These are phyloP conservation scores for Neostapfia colusana DNA, from an alignment of 176 grass and related monocot species.

Conservation along the genomic window DNA sequence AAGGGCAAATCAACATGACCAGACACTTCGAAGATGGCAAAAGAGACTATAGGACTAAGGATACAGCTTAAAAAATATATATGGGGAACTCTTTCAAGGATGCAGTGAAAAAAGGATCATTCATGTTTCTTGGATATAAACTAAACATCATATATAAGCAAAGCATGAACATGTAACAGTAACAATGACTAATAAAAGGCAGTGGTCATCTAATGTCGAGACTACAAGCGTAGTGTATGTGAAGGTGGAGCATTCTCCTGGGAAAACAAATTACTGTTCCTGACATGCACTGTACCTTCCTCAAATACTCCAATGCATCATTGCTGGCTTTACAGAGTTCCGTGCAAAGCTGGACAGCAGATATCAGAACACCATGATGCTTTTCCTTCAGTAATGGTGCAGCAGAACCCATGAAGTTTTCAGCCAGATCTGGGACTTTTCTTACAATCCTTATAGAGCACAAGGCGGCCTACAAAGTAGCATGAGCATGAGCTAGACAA, in stretches of 20 bases:
- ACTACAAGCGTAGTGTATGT: neutral
- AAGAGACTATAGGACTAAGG: neutral
- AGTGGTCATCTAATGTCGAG: neutral
- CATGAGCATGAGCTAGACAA: slow-evolving; percentile 9
- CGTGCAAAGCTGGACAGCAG: slow-evolving; percentile 84
- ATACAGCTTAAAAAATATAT: neutral
- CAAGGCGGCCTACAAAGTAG: slow-evolving; percentile 74
- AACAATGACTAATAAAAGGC: neutral
- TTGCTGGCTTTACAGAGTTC: slow-evolving; percentile 91
- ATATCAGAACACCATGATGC: slow-evolving; percentile 91
- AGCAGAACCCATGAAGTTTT: slow-evolving; percentile 78
- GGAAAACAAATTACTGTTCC: neutral
- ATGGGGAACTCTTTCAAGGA: neutral
- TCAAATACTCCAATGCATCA: slow-evolving; percentile 78
- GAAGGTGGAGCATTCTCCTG: neutral
- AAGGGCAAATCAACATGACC: slow-evolving; percentile 1
- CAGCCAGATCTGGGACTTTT: slow-evolving; percentile 95
- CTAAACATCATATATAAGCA: neutral
- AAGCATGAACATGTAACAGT: neutral
- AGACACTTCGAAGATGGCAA: slow-evolving; percentile 9
- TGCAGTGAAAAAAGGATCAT: slow-evolving; percentile 1
- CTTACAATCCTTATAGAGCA: slow-evolving; percentile 94
- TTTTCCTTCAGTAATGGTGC: slow-evolving; percentile 91
- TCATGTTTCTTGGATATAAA: neutral
- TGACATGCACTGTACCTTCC: slow-evolving; percentile 60